Base-by-base conservation (phyloP, 2,329 filamentous ascomycete genomes). In the Colletotrichum sp. region DNA sequence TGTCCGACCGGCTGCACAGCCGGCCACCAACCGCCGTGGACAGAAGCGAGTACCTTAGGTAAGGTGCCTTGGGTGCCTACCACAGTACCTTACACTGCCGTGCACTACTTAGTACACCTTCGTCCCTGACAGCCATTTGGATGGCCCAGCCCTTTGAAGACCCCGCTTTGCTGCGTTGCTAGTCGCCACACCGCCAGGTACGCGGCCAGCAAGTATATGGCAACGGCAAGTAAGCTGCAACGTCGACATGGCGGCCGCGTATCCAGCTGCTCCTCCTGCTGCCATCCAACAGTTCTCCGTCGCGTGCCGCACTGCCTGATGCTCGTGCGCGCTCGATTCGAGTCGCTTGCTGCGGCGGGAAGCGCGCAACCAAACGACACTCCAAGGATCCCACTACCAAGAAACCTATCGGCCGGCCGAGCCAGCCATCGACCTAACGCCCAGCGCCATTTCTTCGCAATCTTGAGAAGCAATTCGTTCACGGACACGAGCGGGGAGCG, bases 161-260 rank as follows among this genome's bases (percentile, higher is more conserved):
- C 55, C 24, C 57, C 71, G 39, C 55, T 57, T 39, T 18, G 30
- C 28, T 69, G 36, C 71, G 36, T 63, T 32, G 57, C n/a, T 49
- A 49, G 34, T 62, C 30, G 68, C 68, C 69, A 72, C 68, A 67
- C 68, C 49, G 68, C 68, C 62, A 8, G 59, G 60, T 72, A 75
- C 68, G 21, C 62, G 16, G 34, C 18, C 28, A 13, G 13, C 24
- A 72, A 30, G 72, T 75, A 75, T 5, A 52, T 24, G 26, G 16
- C 36, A 28, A 21, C n/a, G 9, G 52, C n/a, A 12, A 9, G 16
- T 8, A 18, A 16, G 36, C 13, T 30, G 18, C n/a, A 16, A 55
- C 7, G 4, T 16, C 57, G 39, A 73, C 71, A 21, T 63, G 39
- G 24, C 28, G 8, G 71, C 57, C 57, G 66, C 57, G 71, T 73